Conservation (phyloP, 495 filamentous ascomycete genomes). For the Neurospora hispaniola region DNA sequence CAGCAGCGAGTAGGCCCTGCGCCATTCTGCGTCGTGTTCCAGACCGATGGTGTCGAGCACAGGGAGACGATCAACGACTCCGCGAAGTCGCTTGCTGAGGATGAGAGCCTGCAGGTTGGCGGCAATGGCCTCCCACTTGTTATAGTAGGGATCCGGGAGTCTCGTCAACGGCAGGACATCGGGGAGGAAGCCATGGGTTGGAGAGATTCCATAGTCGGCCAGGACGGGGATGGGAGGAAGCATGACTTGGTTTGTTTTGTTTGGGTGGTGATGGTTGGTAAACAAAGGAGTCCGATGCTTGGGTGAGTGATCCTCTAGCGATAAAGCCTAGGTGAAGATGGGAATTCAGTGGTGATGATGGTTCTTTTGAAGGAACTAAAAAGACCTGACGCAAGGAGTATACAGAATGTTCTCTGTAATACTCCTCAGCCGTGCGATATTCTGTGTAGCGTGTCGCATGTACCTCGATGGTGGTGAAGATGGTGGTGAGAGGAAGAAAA, state of each 20-base stretch:
- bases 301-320: neutral
- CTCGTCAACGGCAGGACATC: conserved; percentile 64
- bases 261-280: neutral
- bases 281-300: neutral
- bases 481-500: conserved; percentile 3
- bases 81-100: conserved; percentile 67
- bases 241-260: conserved; percentile 41
- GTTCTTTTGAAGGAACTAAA: conserved; percentile 13
- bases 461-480: conserved; percentile 20
- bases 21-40: conserved; percentile 77
- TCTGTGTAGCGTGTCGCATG: conserved; percentile 11
- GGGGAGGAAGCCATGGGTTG: conserved; percentile 80
- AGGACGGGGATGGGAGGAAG: conserved; percentile 69
- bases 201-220: conserved; percentile 80
- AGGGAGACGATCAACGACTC: conserved; percentile 66
- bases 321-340: no score
- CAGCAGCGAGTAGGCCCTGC: conserved; percentile 78
- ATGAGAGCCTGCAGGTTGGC: conserved; percentile 81
- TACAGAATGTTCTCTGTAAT: conserved; percentile 44
- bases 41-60: conserved; percentile 72
- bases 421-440: conserved; percentile 51
- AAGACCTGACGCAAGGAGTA: conserved; percentile 54
- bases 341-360: neutral
- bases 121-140: conserved; percentile 78
- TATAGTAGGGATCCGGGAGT: conserved; percentile 82